These are phyloP conservation scores for Eutypella sp. DNA, from an alignment of 2,329 filamentous ascomycete genomes.

Conservation along the genomic window DNA sequence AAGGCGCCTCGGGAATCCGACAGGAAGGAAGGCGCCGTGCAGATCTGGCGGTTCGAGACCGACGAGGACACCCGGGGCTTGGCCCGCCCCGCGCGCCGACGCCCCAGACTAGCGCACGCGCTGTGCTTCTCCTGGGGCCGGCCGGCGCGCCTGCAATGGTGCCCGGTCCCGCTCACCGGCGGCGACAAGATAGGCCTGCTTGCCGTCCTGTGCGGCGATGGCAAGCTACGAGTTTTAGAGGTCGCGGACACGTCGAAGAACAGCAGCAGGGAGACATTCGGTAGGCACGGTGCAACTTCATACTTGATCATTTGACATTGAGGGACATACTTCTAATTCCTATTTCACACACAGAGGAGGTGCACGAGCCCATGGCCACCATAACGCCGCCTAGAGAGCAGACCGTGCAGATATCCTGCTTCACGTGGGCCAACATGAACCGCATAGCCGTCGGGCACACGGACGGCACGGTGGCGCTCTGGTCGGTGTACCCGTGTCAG, in stretches of 20 bases:
- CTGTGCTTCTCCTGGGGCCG: conserved; percentile 48
- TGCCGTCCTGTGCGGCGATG: conserved; percentile 47
- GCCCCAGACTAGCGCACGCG: conserved; percentile 37
- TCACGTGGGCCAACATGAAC: conserved; percentile 53
- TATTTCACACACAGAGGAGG: conserved; percentile 41
- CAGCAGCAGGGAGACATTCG: conserved; percentile 29
- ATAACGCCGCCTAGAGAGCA: conserved; percentile 43
- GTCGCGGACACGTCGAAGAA: conserved; percentile 25
- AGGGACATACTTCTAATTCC: no score
- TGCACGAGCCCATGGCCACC: conserved; percentile 38
- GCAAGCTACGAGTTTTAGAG: conserved; percentile 44
- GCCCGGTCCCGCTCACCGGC: conserved; percentile 35
- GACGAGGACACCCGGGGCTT: conserved; percentile 26
- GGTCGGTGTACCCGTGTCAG: conserved; percentile 47
- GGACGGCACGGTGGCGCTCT: conserved; percentile 52
- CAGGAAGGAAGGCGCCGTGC: conserved; percentile 41
- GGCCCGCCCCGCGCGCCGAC: conserved; percentile 27
- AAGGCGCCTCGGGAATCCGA: conserved; percentile 33
- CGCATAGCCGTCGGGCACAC: conserved; percentile 50
- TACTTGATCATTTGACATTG: no score
- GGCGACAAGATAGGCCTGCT: conserved; percentile 34
- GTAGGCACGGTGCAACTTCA: no score
- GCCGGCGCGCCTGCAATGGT: conserved; percentile 48
- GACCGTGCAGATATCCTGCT: conserved; percentile 43
- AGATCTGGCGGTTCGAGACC: conserved; percentile 46